A percentile compares a stretch with the other conserved stretches of the same genome.
Conservation (phyloP, 2,329 filamentous ascomycete species). For the Coniochaeta prunicola region DNA sequence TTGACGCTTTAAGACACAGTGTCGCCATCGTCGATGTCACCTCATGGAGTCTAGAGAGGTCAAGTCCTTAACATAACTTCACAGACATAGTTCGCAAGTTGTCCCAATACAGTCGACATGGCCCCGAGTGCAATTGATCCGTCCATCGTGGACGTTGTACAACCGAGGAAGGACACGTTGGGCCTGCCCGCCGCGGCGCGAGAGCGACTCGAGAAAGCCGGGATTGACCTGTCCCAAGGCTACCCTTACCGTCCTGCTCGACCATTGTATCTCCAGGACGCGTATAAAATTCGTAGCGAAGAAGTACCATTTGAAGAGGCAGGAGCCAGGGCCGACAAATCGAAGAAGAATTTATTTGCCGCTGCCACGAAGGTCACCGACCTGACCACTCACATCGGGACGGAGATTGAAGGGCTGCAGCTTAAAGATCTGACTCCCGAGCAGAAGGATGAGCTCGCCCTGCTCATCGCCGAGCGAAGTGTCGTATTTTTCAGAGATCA, state of each 20-base stretch:
- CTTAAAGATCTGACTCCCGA: conserved; percentile 52
- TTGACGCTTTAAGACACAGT: neutral
- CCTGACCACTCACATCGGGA: conserved; percentile 55
- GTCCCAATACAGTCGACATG: conserved; percentile 22
- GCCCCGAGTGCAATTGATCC: conserved; percentile 53
- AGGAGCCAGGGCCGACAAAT: conserved; percentile 56
- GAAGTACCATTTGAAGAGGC: conserved; percentile 51
- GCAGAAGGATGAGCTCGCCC: conserved; percentile 54
- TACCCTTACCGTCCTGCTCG: conserved; percentile 64
- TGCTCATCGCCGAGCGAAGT: conserved; percentile 55
- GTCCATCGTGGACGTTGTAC: conserved; percentile 54
- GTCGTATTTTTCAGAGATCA: conserved; percentile 64
- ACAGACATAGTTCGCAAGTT: neutral
- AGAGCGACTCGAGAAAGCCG: conserved; percentile 57
- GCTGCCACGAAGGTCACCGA: conserved; percentile 57
- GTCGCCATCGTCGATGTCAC: neutral
- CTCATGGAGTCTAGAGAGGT: neutral
- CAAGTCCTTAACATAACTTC: neutral
- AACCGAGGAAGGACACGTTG: conserved; percentile 57
- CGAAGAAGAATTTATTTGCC: conserved; percentile 52
- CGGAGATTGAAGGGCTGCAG: conserved; percentile 57
- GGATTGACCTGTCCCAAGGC: conserved; percentile 60
- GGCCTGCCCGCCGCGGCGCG: conserved; percentile 50
- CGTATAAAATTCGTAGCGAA: conserved; percentile 55
- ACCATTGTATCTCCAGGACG: conserved; percentile 63